A percentile compares a stretch with the other conserved stretches of the same genome.
These are phyloP conservation scores for Cryptosporidium sp. DNA, from an alignment of 169 alveolate genomes.

Conservation along the genomic window DNA sequence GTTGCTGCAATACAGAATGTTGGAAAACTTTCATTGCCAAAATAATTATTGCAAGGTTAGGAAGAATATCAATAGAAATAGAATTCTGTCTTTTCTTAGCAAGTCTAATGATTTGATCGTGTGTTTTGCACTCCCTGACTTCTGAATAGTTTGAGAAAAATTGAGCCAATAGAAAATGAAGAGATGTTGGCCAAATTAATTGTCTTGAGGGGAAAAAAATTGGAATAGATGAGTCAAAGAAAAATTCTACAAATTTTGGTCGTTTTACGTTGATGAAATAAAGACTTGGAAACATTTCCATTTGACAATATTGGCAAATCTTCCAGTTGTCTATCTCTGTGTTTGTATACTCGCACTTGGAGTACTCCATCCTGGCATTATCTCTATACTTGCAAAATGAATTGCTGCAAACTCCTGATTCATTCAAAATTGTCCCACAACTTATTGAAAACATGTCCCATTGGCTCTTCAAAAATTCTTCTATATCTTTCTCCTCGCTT, in stretches of 20 bases:
- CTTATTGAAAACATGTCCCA: background rate
- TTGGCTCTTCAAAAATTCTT: background rate
- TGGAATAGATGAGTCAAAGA: conserved; percentile 57
- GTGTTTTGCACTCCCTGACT: conserved; percentile 29
- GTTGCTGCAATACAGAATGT: conserved; percentile 36
- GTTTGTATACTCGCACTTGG: conserved; percentile 28
- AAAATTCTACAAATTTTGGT: conserved; percentile 36
- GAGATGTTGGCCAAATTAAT: conserved; percentile 61
- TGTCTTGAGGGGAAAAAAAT: conserved; percentile 56
- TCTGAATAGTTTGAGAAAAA: conserved; percentile 10
- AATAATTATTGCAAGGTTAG: conserved; percentile 9
- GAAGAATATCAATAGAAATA: conserved; percentile 11
- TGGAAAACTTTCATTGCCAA: conserved; percentile 48
- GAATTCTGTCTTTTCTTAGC: background rate
- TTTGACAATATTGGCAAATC: conserved; percentile 59
- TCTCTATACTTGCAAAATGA: background rate
- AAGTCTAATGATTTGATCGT: conserved; percentile 19
- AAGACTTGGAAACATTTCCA: conserved; percentile 53
- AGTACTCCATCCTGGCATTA: conserved; percentile 14
- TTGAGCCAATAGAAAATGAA: conserved; percentile 64
- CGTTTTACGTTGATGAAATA: conserved; percentile 8
- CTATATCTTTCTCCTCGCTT: background rate
- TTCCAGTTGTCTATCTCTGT: conserved; percentile 57
- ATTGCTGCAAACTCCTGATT: conserved; percentile 38
- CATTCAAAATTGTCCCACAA: conserved; percentile 12